phyloP scores from a whole-genome alignment of 2,329 filamentous ascomycete genomes.

The Mycosphaerella sp. region DNA sequence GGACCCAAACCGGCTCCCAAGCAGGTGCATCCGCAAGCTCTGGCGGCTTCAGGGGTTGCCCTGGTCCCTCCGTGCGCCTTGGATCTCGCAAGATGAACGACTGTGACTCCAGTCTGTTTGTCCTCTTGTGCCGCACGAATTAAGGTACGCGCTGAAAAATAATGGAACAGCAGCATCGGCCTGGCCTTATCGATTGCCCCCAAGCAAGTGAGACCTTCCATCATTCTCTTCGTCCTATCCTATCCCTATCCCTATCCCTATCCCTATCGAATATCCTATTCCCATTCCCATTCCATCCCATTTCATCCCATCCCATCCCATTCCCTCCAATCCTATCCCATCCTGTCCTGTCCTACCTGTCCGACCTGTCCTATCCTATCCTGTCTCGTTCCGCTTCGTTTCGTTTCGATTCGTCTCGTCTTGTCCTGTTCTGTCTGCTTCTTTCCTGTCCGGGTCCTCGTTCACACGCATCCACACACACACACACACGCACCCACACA shows the following conservation, averaged over 20 bases:
- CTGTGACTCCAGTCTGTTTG: background rate
- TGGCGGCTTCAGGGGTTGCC: slow-evolving; percentile 9
- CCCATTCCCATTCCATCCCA: too few species aligned
- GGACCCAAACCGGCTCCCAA: slow-evolving; percentile 13
- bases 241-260: too few species aligned
- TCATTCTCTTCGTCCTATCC: background rate
- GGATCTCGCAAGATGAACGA: slow-evolving; percentile 7
- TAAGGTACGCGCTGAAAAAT: background rate
- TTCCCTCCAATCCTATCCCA: too few species aligned
- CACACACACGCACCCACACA: too few species aligned
- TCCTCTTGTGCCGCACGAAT: too few species aligned
- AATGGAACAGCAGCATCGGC: background rate
- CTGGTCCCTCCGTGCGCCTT: slow-evolving; percentile 8
- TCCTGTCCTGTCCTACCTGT: too few species aligned
- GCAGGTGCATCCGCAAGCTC: slow-evolving; percentile 14
- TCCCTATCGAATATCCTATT: too few species aligned
- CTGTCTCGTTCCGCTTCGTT: too few species aligned
- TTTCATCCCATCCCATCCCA: too few species aligned
- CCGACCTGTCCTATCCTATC: too few species aligned
- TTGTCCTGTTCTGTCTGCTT: background rate
- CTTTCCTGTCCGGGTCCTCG: background rate
- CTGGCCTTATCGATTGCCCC: slow-evolving; percentile 9
- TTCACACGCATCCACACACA: too few species aligned
- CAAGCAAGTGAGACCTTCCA: slow-evolving; percentile 4
- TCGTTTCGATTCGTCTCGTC: too few species aligned